Evolutionary conservation across 1,284 basidiomycete genomes (phyloP), one percentile per base, ranked within the genome.

Genomic region (Apiotrichum brassicae): DNA sequence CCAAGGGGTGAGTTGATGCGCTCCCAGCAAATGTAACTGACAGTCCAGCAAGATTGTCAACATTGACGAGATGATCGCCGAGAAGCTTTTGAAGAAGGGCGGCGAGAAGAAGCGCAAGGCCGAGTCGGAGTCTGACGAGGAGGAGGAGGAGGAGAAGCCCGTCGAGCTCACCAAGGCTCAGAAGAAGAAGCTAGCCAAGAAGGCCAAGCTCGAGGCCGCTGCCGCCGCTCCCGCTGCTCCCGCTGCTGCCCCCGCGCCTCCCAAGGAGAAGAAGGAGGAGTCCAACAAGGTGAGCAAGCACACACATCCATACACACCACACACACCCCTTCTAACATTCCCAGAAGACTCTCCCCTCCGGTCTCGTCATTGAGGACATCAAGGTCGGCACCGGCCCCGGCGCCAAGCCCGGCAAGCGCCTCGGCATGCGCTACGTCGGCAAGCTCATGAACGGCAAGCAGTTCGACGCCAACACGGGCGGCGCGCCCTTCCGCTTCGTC

Each of bases 391-490:
- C 79, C 9, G 93, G 93, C 19, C 83, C 86, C 28, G 77, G 78
- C 64, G 91, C 88, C 30, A 95, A 94, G 78, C 80, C 82, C 49
- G 93, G 93, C 38, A 83, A 86, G 75, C 83, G 78, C 50, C 79
- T 97, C 48, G 78, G 78, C 56, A 90, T 97, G 86, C 80, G 93
- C 56, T 74, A 73, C 69, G 65, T 74, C 46, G 73, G 74, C 60
- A 93, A 91, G 76, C 80, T 97, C 40, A 74, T 76, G 58, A 84
- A 85, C 68, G 91, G 90, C 60, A 89, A 86, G 70, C 71, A 86
- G 38, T 97, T 97, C 63, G 93, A 97, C 75, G 78, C 82, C 66
- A 95, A 95, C 75, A 84, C 81, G 55, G 85, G 83, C 68, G 93
- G 93, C 61, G 85, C 83, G 68, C 87, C 91, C 81, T 95, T 97